Evolutionary conservation across 2,329 filamentous ascomycete genomes (phyloP), one percentile per base, ranked within the genome.

Genomic region (Lecanicillium sp.): DNA sequence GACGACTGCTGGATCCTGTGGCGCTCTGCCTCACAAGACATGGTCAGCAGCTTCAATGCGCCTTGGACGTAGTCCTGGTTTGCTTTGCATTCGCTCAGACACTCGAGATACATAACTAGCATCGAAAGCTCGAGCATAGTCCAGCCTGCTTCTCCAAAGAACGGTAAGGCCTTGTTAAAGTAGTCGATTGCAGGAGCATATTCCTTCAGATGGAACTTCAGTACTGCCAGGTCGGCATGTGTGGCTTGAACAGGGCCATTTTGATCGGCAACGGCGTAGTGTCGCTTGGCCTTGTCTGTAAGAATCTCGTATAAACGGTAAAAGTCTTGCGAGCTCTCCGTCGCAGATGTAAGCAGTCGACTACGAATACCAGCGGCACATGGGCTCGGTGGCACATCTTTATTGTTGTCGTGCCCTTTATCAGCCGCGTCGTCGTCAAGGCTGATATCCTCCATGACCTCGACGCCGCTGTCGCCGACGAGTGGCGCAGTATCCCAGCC

Each of bases 41-140:
- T 88, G 7, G 74, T 76, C 10, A 92, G 62, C 2, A 96, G 65
- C 50, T 84, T 83, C 12, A 96, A 67, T 8, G 87, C 71, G 8
- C 85, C 80, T 17, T 77, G 76, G 13, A 89, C 79, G 51, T 88
- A 94, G 45, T 94, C 87, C 37, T 90, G 84, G 43, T 79, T 79
- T 12, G 79, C 77, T 35, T 83, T 71, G 19, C 95, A 72, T 49
- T 86, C 74, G 47, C 84, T 82, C 19, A 98, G 70, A 57, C 89
- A 97, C 35, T 77, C 74, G 1, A 85, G 77, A 56, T 96, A 92
- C 71, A 96, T 83, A 46, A 86, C 77, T 5, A 97, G 71, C 74
- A 95, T 85, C 1, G 83, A 83, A 4, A 87, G 68, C 54, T 97
- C 88, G 11, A 95, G 69, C 1, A 81, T 66, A 38, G 74, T 79